Evolutionary conservation across 2,329 filamentous ascomycete genomes (phyloP), one percentile per base, ranked within the genome.

Genomic region (Fusarium sacchari): DNA sequence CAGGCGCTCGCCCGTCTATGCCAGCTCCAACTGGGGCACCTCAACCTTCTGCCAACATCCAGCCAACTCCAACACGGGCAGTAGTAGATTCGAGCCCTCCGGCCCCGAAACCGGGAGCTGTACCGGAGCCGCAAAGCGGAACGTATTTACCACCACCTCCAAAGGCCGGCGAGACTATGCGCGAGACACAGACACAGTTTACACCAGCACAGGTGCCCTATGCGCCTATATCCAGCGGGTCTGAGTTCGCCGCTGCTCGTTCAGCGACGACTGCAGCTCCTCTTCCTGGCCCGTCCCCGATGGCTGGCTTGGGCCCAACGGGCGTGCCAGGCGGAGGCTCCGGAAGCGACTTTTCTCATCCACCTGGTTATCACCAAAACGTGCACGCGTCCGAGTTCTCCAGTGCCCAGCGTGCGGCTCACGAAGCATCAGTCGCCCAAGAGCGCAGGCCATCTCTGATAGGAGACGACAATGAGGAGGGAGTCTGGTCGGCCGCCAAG

Each of bases 311-410:
- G 17, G 69, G 69, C 32, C 78, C 80, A 61, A 75, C 76, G 43
- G 67, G 76, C 60, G 60, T 80, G 59, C 76, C 77, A 46, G 72
- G 71, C 53, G 78, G 79, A 65, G 69, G 76, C 60, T 66, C 73
- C 49, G 73, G 67, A 59, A 73, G 76, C 50, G 79, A 78, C 58
- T 77, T 85, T 56, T 82, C 84, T 36, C 86, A 88, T 56, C 86
- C 87, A 28, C 84, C 86, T 6, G 89, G 88, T 20, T 91, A 91
- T 73, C 85, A 88, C 57, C 89, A 91, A 76, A 86, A 90, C 73
- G 78, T 82, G 10, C 83, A 86, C 73, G 88, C 88, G 13, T 84
- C 86, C n/a, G 86, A 87, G 58, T 84, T 88, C 63, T 84, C 80
- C 68, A 85, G 82, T 64, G 81, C 86, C 50, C 87, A 89, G 78